Conservation (phyloP, 768 basidiomycete genomes). For the Tulasnella sp. region DNA sequence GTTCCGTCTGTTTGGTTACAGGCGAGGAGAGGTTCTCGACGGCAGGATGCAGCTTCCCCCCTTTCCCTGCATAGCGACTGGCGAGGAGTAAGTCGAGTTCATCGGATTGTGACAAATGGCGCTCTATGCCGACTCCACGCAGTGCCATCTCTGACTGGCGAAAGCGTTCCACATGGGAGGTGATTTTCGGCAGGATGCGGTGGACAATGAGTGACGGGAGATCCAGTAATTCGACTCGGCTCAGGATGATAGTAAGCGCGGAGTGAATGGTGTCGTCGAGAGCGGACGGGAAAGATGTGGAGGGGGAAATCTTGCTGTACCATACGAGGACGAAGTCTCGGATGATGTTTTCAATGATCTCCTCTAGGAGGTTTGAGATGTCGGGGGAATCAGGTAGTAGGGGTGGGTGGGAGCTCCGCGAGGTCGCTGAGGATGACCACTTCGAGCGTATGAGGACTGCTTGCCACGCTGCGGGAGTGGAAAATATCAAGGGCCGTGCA, state of each 20-base stretch:
- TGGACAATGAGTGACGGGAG: conserved; percentile 68
- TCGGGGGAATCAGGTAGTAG: conserved; percentile 56
- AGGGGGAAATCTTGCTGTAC: conserved; percentile 81
- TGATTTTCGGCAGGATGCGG: conserved; percentile 81
- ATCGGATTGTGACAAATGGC: conserved; percentile 79
- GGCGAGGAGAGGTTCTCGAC: conserved; percentile 82
- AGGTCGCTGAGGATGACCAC: conserved; percentile 62
- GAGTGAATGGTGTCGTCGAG: conserved; percentile 69
- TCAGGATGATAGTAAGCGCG: conserved; percentile 50
- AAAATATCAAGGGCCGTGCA: conserved; percentile 73
- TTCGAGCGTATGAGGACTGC: conserved; percentile 80
- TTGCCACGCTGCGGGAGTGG: conserved; percentile 92
- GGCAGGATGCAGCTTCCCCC: conserved; percentile 68
- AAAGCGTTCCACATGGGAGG: conserved; percentile 81
- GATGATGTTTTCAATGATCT: conserved; percentile 70
- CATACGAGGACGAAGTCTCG: conserved; percentile 84
- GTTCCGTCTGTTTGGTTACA: conserved; percentile 84
- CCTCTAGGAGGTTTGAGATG: conserved; percentile 66
- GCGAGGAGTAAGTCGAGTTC: conserved; percentile 83
- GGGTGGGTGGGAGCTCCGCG: conserved; percentile 55
- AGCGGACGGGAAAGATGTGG: conserved; percentile 79
- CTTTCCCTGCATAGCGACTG: conserved; percentile 59
- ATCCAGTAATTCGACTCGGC: conserved; percentile 55
- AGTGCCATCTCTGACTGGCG: conserved; percentile 81
- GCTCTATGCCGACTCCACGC: conserved; percentile 73